Evolutionary conservation across 2,329 filamentous ascomycete genomes (phyloP), one percentile per base, ranked within the genome.

Genomic region (Talaromyces funiculosus): DNA sequence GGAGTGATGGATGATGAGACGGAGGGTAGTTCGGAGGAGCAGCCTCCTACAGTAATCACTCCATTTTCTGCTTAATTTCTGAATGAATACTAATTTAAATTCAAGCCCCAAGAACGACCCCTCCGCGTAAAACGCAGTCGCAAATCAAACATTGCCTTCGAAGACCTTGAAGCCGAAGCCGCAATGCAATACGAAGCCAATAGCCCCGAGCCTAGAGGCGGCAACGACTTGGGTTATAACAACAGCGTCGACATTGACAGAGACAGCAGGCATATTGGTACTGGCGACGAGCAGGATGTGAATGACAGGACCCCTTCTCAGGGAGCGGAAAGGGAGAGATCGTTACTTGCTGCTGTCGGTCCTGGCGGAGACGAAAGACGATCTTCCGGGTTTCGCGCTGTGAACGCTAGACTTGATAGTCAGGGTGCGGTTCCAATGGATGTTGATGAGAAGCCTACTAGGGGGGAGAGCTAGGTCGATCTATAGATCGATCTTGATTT

Each of bases 61-160:
- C 26, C 49, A 14, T 43, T 29, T 47, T 37, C 16, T 18, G 14
- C 1, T 24, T 14, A n/a, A 26, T 20, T 12, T 16, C 18, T 51
- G 16, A 24, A 16, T 58, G 16, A 14, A 22, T 54, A 20, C 51
- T 40, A 40, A 54, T 22, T 18, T 29, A 16, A 33, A 9, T 9
- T 45, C 51, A 63, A 80, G 77, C 78, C 78, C 43, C 72, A 77
- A 69, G 77, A 80, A 70, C 72, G 78, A 53, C 78, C 78, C 6
- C 73, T 79, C 47, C 75, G 78, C 61, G 70, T 74, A 20, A 78
- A 78, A 63, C 73, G 74, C 62, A 75, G 71, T 49, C 73, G 75
- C 47, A 77, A 75, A 63, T 71, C 73, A 12, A 75, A 75, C 38
- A 61, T 70, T 33, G 49, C 55, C 26, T 61, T 66, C 7, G 61